Conservation (phyloP, 2,329 filamentous ascomycete genomes). For the Neonectria coccinea region DNA sequence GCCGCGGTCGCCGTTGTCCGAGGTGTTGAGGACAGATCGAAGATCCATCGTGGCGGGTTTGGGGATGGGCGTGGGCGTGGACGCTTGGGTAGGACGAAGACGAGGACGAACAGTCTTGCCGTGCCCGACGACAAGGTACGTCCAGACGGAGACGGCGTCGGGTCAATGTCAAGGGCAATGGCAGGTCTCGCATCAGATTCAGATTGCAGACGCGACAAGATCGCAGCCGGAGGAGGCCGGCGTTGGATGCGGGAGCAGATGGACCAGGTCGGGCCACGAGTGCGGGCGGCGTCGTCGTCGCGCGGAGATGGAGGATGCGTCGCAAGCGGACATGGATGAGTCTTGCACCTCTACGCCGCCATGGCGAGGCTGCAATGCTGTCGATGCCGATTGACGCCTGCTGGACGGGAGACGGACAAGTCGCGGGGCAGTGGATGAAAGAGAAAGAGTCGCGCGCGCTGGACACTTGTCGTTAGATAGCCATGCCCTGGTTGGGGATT, state of each 20-base stretch:
- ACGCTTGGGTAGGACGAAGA: constrained; percentile 13
- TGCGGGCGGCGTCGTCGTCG: constrained; percentile 35
- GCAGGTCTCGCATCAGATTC: constrained; percentile 33
- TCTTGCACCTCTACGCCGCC: constrained; percentile 44
- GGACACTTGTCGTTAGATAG: constrained; percentile 31
- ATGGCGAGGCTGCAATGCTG: constrained; percentile 47
- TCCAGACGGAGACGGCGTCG: constrained; percentile 32
- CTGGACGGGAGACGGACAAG: constrained; percentile 21
- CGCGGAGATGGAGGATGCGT: constrained; percentile 39
- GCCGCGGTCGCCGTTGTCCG: constrained; percentile 58
- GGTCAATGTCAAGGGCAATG: constrained; percentile 38
- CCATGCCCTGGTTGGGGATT: constrained; percentile 25
- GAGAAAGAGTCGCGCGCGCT: constrained; percentile 29
- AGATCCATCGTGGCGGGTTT: constrained; percentile 60
- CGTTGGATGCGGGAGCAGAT: constrained; percentile 9
- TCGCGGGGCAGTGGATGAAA: constrained; percentile 21
- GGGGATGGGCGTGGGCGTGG: constrained; percentile 3
- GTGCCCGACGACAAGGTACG: constrained; percentile 30
- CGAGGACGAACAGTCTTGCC: constrained; percentile 31
- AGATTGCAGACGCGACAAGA: constrained; percentile 40
- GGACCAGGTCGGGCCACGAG: constrained; percentile 14
- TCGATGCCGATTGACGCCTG: constrained; percentile 42
- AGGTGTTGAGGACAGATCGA: constrained; percentile 65
- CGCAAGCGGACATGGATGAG: constrained; percentile 48
- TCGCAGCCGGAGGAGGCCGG: constrained; percentile 18